Evolutionary conservation across 148 eudicot genomes (phyloP), one percentile per base, ranked within the genome.

Genomic region (Camellia sinensis): DNA sequence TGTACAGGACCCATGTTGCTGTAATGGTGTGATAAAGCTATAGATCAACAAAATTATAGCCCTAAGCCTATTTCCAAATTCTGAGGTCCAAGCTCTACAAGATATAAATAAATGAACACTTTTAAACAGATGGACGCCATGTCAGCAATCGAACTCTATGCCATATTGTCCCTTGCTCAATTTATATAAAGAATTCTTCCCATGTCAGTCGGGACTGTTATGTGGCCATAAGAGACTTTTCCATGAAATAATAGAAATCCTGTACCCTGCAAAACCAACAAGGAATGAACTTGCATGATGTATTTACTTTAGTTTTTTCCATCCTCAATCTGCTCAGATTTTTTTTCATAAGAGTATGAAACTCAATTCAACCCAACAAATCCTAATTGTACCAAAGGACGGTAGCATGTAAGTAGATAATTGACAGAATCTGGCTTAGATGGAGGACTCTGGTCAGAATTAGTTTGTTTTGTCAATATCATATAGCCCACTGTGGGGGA

Each of bases 61-160:
- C 64, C 64, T 60, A 60, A 17, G 41, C 75, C 75, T 5, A 22
- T 10, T 41, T 53, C 37, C 17, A 17, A 61, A 40, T 19, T 4
- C 40, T 60, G 62, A 18, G 48, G 60, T 57, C 52, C 77, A 74
- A 17, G 41, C 77, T 74, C n/a, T 74, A 74, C 61, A 48, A 7
- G 5, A 18, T 56, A 53, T 56, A 40, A 40, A 57, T 57, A 74
- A 15, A 29, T 54, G 64, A 57, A 74, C 66, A 1, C 13, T 37
- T 74, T 48, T 48, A 29, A 2, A 66, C 29, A 17, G 5, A 37
- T 13, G 6, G 41, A 54, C 46, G 14, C 50, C 62, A 54, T 54
- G 19, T 37, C 62, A 29, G 7, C 44, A 74, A 74, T 60, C 10
- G 41, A 74, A 21, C 65, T 57, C 0, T 18, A 13, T 3, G 15